Conservation (phyloP, 1,284 basidiomycete genomes). For the Apiotrichum sp. region DNA sequence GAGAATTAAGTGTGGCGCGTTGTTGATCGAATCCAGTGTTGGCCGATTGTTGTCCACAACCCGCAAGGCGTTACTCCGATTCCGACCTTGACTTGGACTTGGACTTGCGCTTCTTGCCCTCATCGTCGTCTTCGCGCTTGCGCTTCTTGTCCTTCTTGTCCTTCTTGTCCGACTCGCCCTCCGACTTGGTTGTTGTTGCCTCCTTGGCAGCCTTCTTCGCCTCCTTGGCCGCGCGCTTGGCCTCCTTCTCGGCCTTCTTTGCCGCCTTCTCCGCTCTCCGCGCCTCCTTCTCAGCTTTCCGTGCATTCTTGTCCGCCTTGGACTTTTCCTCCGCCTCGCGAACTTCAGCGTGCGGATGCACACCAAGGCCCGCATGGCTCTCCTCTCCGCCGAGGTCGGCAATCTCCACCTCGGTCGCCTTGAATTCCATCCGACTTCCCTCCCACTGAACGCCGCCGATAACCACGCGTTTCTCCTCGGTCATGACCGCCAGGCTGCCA, state of each 20-base stretch:
- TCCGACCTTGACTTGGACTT: constrained; percentile 1
- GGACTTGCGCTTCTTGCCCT: constrained; percentile 7
- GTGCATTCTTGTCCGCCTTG: not conserved
- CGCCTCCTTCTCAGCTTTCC: not conserved
- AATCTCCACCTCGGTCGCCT: constrained; percentile 13
- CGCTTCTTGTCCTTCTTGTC: constrained; percentile 13
- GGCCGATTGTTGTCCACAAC: no score
- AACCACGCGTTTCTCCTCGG: constrained; percentile 24
- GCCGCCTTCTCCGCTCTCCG: constrained; percentile 5
- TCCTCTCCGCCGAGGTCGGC: constrained; percentile 14
- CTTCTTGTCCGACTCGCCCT: constrained; percentile 7
- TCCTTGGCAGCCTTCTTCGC: constrained; percentile 16
- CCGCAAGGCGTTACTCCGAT: not conserved
- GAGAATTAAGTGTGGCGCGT: no score
- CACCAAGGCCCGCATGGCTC: constrained; percentile 11
- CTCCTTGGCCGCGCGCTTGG: constrained; percentile 7
- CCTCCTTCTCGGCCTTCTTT: constrained; percentile 6
- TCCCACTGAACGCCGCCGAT: constrained; percentile 35
- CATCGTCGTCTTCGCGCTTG: constrained; percentile 1
- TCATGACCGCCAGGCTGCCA: constrained; percentile 23
- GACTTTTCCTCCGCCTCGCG: not conserved
- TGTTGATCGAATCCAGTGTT: no score
- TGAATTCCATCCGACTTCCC: constrained; percentile 33
- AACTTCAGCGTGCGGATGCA: not conserved
- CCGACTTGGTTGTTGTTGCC: constrained; percentile 9